Evolutionary conservation across 2,329 filamentous ascomycete species (phyloP), one percentile per base, ranked within the genome.

Genomic region (Fusarium sp.): DNA sequence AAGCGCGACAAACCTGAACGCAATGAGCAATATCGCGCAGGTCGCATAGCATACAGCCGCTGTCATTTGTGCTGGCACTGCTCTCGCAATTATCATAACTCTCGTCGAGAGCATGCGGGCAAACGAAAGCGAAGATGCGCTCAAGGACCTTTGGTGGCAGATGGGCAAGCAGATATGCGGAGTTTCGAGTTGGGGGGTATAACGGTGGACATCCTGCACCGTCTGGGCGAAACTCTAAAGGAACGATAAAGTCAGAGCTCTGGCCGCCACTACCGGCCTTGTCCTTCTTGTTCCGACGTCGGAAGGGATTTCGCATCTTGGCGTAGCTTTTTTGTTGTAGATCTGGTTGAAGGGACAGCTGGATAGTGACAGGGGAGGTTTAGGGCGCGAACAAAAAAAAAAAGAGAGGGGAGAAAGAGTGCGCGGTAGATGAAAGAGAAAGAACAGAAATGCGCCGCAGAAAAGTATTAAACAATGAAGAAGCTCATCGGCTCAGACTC

Each of bases 41-140:
- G 82, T 97, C 94, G 83, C 95, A 98, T 73, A 97, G 90, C 92
- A 96, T 95, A 83, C 95, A 98, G 60, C 90, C 90, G 82, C 94
- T 90, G 73, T 92, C 91, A 52, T 89, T 87, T 22, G 62, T 53
- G 32, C 64, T 70, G 72, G 91, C 89, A 64, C 91, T 93, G 75
- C 92, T 88, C 83, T 98, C 95, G 76, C 92, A 95, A 44, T 90
- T 90, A 72, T 93, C 91, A 80, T 96, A 97, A 64, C 87, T 90
- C 77, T 90, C 85, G 81, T 98, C 95, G 57, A 83, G 82, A 38
- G 90, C 84, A 80, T 98, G 95, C 10, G 95, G 95, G 75, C 95
- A 98, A 60, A 98, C 90, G 72, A 90, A 90, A 74, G 87, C 82
- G 79, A 98, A 95, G 77, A 98, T 95, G 77, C 88, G 89, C 72